A percentile compares a stretch with the other conserved stretches of the same genome.
Evolutionary conservation across 164 flowering plant genomes (phyloP).

Genomic region (Liquidambar formosana): DNA sequence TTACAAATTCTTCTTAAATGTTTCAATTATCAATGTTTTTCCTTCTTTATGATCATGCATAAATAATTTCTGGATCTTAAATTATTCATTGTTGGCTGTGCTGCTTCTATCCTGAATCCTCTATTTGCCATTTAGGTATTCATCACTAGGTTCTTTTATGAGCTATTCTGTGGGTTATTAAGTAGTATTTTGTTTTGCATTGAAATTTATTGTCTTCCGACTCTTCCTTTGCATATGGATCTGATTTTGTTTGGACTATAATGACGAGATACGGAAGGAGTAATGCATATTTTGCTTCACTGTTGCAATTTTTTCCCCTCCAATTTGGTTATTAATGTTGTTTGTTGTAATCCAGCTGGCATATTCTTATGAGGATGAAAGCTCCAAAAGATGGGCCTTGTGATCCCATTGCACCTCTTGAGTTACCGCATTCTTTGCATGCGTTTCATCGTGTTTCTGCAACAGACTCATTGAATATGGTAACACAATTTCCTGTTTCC

Average conservation of each 20-base stretch:
- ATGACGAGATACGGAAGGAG: background rate
- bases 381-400: conserved; percentile 64
- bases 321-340: background rate
- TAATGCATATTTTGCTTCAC: background rate
- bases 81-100: too few species aligned
- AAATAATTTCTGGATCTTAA: too few species aligned
- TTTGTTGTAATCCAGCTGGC: conserved; percentile 63
- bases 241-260: background rate
- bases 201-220: background rate
- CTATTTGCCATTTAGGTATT: too few species aligned
- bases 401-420: conserved; percentile 90
- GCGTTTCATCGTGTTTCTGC: conserved; percentile 83
- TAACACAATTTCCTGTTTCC: conserved; percentile 19
- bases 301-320: background rate
- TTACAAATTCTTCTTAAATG: too few species aligned
- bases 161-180: too few species aligned
- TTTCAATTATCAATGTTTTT: too few species aligned
- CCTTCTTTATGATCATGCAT: too few species aligned
- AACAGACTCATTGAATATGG: conserved; percentile 61
- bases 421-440: conserved; percentile 88
- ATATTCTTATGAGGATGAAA: conserved; percentile 84
- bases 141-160: too few species aligned
- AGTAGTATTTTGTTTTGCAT: too few species aligned
- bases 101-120: too few species aligned
- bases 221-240: background rate